Evolutionary conservation across 2,329 filamentous ascomycete genomes (phyloP), one percentile per base, ranked within the genome.

Genomic region (Penicillium sp.): DNA sequence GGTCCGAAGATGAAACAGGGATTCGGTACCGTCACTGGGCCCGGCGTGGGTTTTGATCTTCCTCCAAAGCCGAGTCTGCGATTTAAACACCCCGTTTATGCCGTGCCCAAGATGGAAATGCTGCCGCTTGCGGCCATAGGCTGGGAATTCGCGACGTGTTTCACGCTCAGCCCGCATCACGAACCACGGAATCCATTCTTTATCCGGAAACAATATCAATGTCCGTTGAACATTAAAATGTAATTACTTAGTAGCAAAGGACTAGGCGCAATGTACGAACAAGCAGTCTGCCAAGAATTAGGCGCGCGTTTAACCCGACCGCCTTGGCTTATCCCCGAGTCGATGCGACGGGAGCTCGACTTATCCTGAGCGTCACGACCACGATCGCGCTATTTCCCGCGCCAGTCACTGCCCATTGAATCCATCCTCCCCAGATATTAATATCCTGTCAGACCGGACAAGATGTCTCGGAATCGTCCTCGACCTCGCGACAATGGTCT

Each of bases 401-500:
- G 16, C 16, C 36, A 39, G 13, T 21, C 16, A 39, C 36, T 10
- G 36, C 36, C 9, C 12, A 13, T 39, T 39, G 36, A 16, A 39
- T 10, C 18, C 34, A n/a, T 23, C 9, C 36, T 21, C 12, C 18
- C 21, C 9, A 21, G 10, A 12, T 21, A 10, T 13, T 10, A 9
- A 16, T 38, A 18, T 21, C 9, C 5, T 10, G 23, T 13, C 6
- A 28, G 8, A 15, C 21, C 28, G 5, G 21, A 41, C 18, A 57
- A 48, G 7, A 76, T 76, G 73, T 76, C 73, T 34, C 70, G 73
- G 52, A 75, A 75, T 59, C 70, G 73, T 47, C 72, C 73, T 44
- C 62, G 73, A 36, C 68, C 70, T 51, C 66, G 73, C 44, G 73
- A 75, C 57, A 75, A 75, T 63, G 72, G 72, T 23, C 65, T 71